Evolutionary conservation across 106 monocot genomes (phyloP), one percentile per base, ranked within the genome.

Genomic region (Dendrobium chrysotoxum): DNA sequence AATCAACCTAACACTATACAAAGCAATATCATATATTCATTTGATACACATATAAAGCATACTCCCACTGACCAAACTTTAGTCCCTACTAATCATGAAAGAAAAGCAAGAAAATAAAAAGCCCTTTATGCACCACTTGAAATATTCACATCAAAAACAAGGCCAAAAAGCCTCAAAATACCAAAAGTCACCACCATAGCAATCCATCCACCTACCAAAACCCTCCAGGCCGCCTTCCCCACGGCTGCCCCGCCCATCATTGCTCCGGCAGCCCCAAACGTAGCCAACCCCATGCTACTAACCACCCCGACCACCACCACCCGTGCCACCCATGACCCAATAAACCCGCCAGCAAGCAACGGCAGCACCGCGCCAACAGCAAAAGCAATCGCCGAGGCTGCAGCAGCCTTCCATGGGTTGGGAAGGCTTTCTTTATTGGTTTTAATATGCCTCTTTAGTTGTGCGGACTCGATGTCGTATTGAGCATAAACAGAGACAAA

Each of bases 401-500:
- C 75, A 3, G 89, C 86, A 1, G 89, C 89, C 70, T 39, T 76
- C 21, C 28, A 20, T 28, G 89, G 86, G 79, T 74, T 86, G 17
- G 86, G 89, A 54, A 89, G 67, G 54, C 53, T 31, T 13, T 57
- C 11, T 12, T 76, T 50, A 47, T 75, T 77, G 65, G 74, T 65
- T 58, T 39, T 44, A 13, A 23, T 35, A 8, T 20, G n/a, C 2
- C 35, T 47, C 13, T 70, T 45, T 39, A 50, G 79, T 40, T 80
- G 79, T 2, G 87, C 90, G 79, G 72, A n/a, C 72, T 78, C 77
- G 38, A 82, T 82, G 77, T 93, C 93, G 40, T 85, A 85, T n/a
- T 93, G 90, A 1, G 88, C 58, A 15, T 86, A 85, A 16, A 93
- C 93, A 17, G 93, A 93, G 20, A 90, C 93, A 73, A 80, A 93